Base-by-base conservation (phyloP, 2,329 filamentous ascomycete genomes). In the Aureobasidium sp. region DNA sequence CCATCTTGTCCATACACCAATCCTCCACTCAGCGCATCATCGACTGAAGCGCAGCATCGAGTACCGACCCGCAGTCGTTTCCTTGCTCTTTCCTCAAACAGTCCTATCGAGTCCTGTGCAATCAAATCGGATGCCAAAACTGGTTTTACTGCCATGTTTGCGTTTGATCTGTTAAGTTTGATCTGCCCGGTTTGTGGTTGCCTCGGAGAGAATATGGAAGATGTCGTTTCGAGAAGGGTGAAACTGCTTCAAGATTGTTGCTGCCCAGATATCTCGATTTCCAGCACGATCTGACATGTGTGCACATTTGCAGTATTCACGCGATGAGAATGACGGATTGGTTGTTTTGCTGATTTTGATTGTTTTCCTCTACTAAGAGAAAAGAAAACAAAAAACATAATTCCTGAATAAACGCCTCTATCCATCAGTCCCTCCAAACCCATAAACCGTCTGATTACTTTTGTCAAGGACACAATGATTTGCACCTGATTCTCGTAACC, bases 1-100 rank as follows among this genome's bases (percentile, higher is more conserved):
- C 66, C 64, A 10, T 72, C 74, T n/a, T 46, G 36, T 23, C 70
- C 71, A 56, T 68, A 73, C 15, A 70, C 68, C 26, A 79, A 56
- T 3, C 75, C 77, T 2, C 75, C 76, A 1, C 64, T 64, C 3
- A 80, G 66, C 10, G 69, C 71, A 3, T 67, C 66, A 68, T 79
- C 75, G 23, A 79, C 62, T 9, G 67, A 67, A 29, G 63, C 59
- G 6, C 69, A 67, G 7, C 69, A 67, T 2, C 71, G 69, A 2
- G 66, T 73, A 1, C 51, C 62, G 1, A 76, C 56, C 27, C 51
- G 61, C 48, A 57, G 41, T 64, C 66, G 26, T 50, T 44, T 26
- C 10, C 13, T 37, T 4, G 29, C 15, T 42, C 6, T 37, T 15
- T 37, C 55, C 23, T 37, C 55, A 29, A 47, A 39, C 12, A 34